Conservation (phyloP, 345 rosid species). For the Abelmoschus esculentus region DNA sequence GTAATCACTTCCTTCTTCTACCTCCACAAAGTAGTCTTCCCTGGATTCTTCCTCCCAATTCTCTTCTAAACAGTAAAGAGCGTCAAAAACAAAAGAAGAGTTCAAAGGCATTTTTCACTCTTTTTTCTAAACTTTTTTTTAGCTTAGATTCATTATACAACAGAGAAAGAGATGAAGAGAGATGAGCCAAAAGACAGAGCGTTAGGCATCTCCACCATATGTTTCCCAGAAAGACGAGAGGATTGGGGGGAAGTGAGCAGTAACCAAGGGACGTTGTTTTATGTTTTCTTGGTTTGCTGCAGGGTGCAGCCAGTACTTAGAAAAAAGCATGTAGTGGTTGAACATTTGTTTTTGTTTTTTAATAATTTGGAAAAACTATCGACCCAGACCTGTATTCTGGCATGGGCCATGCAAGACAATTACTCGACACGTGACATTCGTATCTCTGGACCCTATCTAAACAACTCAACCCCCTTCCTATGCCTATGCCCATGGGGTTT, state of each 20-base stretch:
- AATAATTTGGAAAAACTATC: not conserved
- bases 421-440: conserved; percentile 39
- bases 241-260: not conserved
- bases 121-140: not conserved
- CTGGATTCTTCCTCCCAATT: conserved; percentile 35
- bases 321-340: not conserved
- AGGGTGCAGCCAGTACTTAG: not conserved
- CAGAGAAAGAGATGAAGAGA: conserved; percentile 7
- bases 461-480: not conserved
- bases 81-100: conserved; percentile 25
- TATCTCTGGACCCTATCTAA: conserved; percentile 10
- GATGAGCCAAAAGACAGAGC: conserved; percentile 15
- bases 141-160: conserved; percentile 33
- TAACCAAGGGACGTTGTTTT: not conserved
- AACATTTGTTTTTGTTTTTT: too few relatives aligned
- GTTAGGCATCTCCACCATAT: conserved; percentile 23
- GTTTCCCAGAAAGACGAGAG: not conserved
- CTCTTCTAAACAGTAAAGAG: conserved; percentile 57
- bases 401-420: conserved; percentile 36
- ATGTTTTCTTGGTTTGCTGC: not conserved
- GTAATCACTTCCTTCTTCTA: conserved; percentile 5
- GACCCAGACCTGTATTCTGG: conserved; percentile 24
- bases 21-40: conserved; percentile 13
- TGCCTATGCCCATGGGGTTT: not conserved
- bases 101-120: conserved; percentile 31